These are phyloP conservation scores for Vitis hybrid DNA, from an alignment of 177 flowering plant genomes.

Conservation along the genomic window DNA sequence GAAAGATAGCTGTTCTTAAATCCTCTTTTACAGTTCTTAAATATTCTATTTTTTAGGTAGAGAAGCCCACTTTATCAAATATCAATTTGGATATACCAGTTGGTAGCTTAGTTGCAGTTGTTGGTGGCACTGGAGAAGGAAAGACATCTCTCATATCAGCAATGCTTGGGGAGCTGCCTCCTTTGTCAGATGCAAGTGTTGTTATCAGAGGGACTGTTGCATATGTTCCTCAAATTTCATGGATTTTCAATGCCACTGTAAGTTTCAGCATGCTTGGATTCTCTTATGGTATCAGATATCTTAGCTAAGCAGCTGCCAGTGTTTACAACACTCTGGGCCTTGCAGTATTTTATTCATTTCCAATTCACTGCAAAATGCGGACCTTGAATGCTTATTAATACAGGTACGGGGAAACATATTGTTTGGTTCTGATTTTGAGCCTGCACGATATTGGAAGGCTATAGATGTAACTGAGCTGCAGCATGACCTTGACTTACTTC, in stretches of 20 bases:
- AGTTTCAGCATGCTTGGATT: slow-evolving; percentile 25
- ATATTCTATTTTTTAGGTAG: slow-evolving; percentile 49
- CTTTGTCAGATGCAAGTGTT: slow-evolving; percentile 57
- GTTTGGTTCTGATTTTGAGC: slow-evolving; percentile 81
- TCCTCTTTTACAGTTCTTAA: no score
- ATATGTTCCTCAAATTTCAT: slow-evolving; percentile 95
- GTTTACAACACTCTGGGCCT: no score
- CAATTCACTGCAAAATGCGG: no score
- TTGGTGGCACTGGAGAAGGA: slow-evolving; percentile 98
- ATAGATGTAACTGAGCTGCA: slow-evolving; percentile 78
- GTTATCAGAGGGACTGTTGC: slow-evolving; percentile 79
- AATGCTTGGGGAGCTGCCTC: slow-evolving; percentile 96
- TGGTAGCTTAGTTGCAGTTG: slow-evolving; percentile 90
- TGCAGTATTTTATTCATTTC: no score
- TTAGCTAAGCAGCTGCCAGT: no score
- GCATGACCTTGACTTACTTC: slow-evolving; percentile 91
- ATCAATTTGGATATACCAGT: slow-evolving; percentile 82
- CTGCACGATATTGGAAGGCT: slow-evolving; percentile 63
- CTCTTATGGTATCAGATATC: no score
- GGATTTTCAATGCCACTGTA: slow-evolving; percentile 99
- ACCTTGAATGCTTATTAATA: background rate
- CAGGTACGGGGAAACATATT: slow-evolving; percentile 96
- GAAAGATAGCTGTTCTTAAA: no score
- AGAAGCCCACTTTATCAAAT: slow-evolving; percentile 72
- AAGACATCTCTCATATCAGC: slow-evolving; percentile 94